Evolutionary conservation across 164 flowering plant genomes (phyloP), one percentile per base, ranked within the genome.

Genomic region (Magnolia officinalis): DNA sequence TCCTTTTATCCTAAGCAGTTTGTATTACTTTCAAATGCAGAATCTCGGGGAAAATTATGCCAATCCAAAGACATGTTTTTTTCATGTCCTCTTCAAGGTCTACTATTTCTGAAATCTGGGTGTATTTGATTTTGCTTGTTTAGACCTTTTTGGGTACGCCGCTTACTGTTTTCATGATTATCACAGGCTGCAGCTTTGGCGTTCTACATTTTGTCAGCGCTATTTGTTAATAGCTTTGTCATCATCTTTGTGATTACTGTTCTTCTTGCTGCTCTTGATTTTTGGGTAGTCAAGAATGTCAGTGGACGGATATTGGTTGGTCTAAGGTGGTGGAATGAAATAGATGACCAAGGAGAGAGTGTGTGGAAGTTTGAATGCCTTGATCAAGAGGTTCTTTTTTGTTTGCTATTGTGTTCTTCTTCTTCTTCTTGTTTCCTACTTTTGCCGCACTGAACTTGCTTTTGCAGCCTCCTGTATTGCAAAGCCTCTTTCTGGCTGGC

Each of bases 271-370:
- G 95, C 98, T 73, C 92, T 96, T 77, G 98, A 92, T 78, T 96
- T 96, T 81, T 94, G 99, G 99, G 97, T 96, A 0, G 99, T 96
- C 23, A 96, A 94, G 85, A 96, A 96, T 89, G 95, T 96, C 29
- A 96, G 95, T 85, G 97, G 99, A 19, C 89, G 97, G 50, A 96
- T 96, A 61, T 83, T 96, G 75, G 99, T 94, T 78, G 98, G 99
- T 72, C 80, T 94, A 81, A 90, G 99, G 84, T 96, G 98, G 99
- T 92, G 98, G 98, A 96, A 96, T 86, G 98, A 96, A 83, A 92
- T 92, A 70, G 81, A 96, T 85, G 99, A 96, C 49, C 75, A 84
- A 78, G 99, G 97, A 18, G 99, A 96, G 81, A 92, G 99, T 76
- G 89, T 92, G 7, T 96, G 98, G 98, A 96, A 86, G 82, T 96